Base-by-base conservation (phyloP, 495 filamentous ascomycete species). In the Aspergillus baeticus region DNA sequence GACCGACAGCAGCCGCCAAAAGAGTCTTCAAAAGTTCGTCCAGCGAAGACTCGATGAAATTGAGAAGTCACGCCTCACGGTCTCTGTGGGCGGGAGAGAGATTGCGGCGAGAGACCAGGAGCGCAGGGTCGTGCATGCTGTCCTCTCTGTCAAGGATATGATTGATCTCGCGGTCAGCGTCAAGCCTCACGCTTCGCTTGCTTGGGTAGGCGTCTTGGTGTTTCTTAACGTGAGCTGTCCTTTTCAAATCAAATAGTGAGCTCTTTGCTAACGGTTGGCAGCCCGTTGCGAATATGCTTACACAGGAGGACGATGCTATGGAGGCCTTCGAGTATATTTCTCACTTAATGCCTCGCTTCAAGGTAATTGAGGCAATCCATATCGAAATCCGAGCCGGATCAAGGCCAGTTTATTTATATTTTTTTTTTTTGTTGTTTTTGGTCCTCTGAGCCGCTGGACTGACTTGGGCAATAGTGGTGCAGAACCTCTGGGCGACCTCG, bases 111-210 rank as follows among this genome's bases (percentile, higher is more conserved):
- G 41, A 11, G 41, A 43, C 6, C 6, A 43, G 18, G 20, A 6
- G 13, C 3, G 5, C 6, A 43, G 10, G 10, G 10, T 43, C 20
- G 5, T 23, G 1, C 17, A 23, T 10, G 6, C 18, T 2, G 8
- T 43, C 18, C 6, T 43, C 3, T 43, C 41, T 2, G 10, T 37
- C 7, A 62, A 59, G 37, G 57, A 60, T 15, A 6, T 58, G 13
- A 59, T 68, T 7, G 20, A 37, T 11, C 23, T 55, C 4, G 60
- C 60, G n/a, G 51, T 57, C 17, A 57, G 41, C 34, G 39, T 49
- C 0, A 60, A 68, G 37, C 65, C 63, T 14, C 63, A 68, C 43
- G 63, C 57, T 55, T 34, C 60, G 3, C 29, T 68, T 10, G 65
- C 61, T 22, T 68, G 65, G 65, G 55, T 58, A 54, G 63, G 63